Percentiles rank a stretch among this genome's conserved stretches.
Evolutionary conservation across 169 alveolate species (phyloP).

Genomic region (Cryptosporidium ubiquitum): DNA sequence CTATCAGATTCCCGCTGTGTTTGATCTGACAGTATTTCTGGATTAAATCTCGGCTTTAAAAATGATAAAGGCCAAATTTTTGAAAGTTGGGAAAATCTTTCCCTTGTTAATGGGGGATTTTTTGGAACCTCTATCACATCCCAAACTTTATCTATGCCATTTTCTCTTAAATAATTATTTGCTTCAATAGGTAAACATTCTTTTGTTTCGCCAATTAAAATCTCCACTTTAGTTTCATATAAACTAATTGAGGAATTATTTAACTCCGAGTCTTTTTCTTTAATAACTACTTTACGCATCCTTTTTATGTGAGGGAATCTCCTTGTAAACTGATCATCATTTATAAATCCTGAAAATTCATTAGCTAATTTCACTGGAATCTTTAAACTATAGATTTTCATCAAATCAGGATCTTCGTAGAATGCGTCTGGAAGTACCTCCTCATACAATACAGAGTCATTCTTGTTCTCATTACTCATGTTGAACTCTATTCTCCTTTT

Average conservation of each 20-base stretch:
- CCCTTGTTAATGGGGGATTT: conserved; percentile 81
- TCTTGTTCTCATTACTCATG: background rate
- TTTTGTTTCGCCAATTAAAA: conserved; percentile 35
- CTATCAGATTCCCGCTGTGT: conserved; percentile 69
- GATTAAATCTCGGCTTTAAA: conserved; percentile 81
- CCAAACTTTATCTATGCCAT: background rate
- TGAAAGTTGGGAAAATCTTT: conserved; percentile 81
- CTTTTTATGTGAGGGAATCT: conserved; percentile 52
- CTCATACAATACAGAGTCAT: conserved; percentile 2
- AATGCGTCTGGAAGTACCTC: conserved; percentile 65
- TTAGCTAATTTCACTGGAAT: conserved; percentile 32
- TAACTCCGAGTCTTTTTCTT: background rate
- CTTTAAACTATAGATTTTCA: background rate
- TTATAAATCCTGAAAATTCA: conserved; percentile 8
- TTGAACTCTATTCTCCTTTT: background rate
- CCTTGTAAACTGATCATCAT: conserved; percentile 14
- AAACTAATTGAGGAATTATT: background rate
- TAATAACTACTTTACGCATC: conserved; percentile 18
- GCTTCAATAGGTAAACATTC: conserved; percentile 11
- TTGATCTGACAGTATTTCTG: conserved; percentile 65
- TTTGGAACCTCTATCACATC: conserved; percentile 77
- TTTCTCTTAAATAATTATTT: background rate
- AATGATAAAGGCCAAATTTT: conserved; percentile 84
- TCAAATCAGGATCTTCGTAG: conserved; percentile 16
- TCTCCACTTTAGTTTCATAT: background rate